These are phyloP conservation scores for Lactarius psammicola DNA, from an alignment of 768 basidiomycete species.

Conservation along the genomic window DNA sequence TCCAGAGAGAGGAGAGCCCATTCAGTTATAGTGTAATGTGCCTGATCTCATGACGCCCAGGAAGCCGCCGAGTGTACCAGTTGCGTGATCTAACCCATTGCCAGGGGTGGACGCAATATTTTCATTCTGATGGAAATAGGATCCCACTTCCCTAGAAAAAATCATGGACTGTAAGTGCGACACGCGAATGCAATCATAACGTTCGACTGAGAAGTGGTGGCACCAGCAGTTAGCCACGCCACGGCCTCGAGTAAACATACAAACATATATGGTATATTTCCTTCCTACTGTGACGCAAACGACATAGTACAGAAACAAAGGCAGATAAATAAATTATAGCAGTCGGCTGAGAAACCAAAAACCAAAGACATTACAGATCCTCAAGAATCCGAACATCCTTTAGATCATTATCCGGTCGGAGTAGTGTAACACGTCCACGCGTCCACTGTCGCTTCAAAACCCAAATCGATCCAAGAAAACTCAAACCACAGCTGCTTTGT, in stretches of 20 bases:
- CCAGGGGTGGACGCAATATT: neutral
- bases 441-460: neutral
- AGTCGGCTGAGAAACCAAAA: neutral
- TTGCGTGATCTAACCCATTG: neutral
- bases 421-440: neutral
- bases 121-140: neutral
- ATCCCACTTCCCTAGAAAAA: neutral
- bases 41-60: neutral
- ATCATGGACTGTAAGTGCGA: neutral
- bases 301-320: neutral
- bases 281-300: neutral
- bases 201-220: neutral
- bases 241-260: neutral
- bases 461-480: conserved; percentile 10
- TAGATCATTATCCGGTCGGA: neutral
- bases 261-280: neutral
- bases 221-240: neutral
- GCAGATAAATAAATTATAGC: neutral
- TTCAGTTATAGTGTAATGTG: neutral
- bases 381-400: neutral
- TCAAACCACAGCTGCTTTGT: neutral
- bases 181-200: neutral
- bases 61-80: neutral
- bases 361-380: neutral
- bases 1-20: no score